These are phyloP conservation scores for Wickerhamiella galacta DNA, from an alignment of 805 yeast genomes.

Conservation along the genomic window DNA sequence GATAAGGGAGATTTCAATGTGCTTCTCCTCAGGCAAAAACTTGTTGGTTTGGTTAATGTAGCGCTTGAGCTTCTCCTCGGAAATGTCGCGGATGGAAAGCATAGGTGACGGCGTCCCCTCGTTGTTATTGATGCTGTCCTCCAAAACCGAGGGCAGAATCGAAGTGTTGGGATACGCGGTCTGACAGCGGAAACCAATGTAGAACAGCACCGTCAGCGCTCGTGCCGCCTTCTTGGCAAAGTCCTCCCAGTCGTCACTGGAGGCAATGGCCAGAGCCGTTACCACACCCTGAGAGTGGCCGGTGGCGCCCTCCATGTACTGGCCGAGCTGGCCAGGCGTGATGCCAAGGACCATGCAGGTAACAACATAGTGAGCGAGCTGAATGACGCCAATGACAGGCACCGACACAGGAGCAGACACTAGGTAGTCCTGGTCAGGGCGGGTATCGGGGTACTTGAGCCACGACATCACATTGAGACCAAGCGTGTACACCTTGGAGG, in stretches of 20 bases:
- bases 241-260: constrained; percentile 68
- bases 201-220: constrained; percentile 74
- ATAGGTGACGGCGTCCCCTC: constrained; percentile 97
- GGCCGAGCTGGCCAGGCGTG: constrained; percentile 76
- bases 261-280: constrained; percentile 80
- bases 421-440: constrained; percentile 80
- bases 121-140: constrained; percentile 81
- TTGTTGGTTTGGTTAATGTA: constrained; percentile 77
- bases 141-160: constrained; percentile 80
- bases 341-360: constrained; percentile 71
- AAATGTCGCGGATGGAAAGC: constrained; percentile 84
- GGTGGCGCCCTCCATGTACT: constrained; percentile 32
- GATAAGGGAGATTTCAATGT: constrained; percentile 73
- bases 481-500: constrained; percentile 79
- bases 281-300: constrained; percentile 44
- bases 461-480: constrained; percentile 80
- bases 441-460: constrained; percentile 69
- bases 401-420: constrained; percentile 87
- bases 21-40: constrained; percentile 84
- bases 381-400: constrained; percentile 94
- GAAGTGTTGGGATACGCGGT: constrained; percentile 85
- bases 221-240: constrained; percentile 56
- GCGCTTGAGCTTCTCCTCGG: constrained; percentile 58
- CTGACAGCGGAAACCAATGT: constrained; percentile 83
- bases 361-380: constrained; percentile 80